Base-by-base conservation (phyloP, 805 yeast species). In the Candida dajiaensis region DNA sequence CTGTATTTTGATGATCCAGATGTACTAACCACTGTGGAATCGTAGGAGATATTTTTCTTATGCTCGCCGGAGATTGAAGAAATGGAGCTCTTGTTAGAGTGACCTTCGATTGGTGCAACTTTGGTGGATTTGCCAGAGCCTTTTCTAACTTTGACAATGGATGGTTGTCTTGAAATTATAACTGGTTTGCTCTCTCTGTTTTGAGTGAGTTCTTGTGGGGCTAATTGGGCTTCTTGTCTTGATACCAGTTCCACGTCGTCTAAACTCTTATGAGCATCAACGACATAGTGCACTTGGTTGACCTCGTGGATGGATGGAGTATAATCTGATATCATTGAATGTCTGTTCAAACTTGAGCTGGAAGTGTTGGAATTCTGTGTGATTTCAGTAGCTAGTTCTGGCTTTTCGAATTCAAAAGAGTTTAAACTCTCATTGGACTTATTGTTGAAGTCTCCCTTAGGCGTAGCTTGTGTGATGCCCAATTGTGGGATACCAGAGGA, bases 241-340 rank as follows among this genome's bases (percentile, higher is more conserved):
- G 37, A 13, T 18, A 40, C 22, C 16, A 12, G 18, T 26, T 40
- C 40, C 6, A 33, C 18, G 20, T 33, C 16, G 8, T 31, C 40
- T 16, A n/a, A n/a, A 36, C 21, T 46, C 19, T 42, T 45, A 3
- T 29, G 40, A 12, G 56, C 43, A 20, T 48, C 52, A 15, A 50
- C 55, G 3, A 54, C 49, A 31, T 48, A 51, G 4, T 50, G 50
- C 3, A 53, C 54, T 18, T 49, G 42, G n/a, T 53, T 48, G 1
- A 49, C 64, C 38, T 59, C 62, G 20, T 59, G 63, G 31, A 60
- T 55, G 18, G 55, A 47, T 16, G 58, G 55, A 0, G 61, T 51
- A 44, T 60, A 60, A 36, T 60, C 64, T 4, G 64, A 60, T 31
- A 56, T 45, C 16, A 53, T 40, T 1, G 64, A 60, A 35, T 45